Conservation (phyloP, 2,329 filamentous ascomycete genomes). For the Gnomoniopsis sp. region DNA sequence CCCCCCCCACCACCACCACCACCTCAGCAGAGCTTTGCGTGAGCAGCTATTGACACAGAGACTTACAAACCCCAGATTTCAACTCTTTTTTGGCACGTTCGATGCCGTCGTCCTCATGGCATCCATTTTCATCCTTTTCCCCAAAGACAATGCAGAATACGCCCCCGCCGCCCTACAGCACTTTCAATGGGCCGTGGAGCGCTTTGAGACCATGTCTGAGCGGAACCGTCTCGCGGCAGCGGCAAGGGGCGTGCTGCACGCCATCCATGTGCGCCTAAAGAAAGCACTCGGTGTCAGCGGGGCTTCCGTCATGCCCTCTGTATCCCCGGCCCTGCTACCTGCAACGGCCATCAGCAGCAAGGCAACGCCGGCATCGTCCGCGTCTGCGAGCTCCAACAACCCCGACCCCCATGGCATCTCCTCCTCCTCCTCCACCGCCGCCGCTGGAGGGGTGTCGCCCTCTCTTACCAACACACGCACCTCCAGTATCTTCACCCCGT, state of each 20-base stretch:
- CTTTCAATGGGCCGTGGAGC: conserved; percentile 56
- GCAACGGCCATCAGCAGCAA: neutral
- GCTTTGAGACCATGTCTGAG: conserved; percentile 53
- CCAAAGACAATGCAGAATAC: conserved; percentile 49
- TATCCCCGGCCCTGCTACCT: neutral
- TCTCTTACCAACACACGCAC: conserved; percentile 7
- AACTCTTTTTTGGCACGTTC: conserved; percentile 61
- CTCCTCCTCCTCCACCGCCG: neutral
- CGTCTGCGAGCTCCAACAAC: neutral
- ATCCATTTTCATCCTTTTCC: conserved; percentile 59
- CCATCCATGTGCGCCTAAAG: conserved; percentile 51
- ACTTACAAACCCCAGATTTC: conserved; percentile 36
- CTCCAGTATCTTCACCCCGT: conserved; percentile 8
- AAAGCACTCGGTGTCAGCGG: conserved; percentile 39
- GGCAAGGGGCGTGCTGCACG: conserved; percentile 52
- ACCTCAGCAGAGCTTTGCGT: too few relatives aligned
- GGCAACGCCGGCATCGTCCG: neutral
- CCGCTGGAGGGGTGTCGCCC: neutral
- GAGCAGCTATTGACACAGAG: too few relatives aligned
- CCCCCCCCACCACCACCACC: too few relatives aligned
- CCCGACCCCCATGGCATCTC: neutral
- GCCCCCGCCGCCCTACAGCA: conserved; percentile 48
- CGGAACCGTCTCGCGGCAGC: conserved; percentile 52
- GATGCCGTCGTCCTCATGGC: conserved; percentile 61
- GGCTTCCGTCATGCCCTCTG: neutral